Conservation (phyloP, 306 rosid genomes). For the Sophora flavescens region DNA sequence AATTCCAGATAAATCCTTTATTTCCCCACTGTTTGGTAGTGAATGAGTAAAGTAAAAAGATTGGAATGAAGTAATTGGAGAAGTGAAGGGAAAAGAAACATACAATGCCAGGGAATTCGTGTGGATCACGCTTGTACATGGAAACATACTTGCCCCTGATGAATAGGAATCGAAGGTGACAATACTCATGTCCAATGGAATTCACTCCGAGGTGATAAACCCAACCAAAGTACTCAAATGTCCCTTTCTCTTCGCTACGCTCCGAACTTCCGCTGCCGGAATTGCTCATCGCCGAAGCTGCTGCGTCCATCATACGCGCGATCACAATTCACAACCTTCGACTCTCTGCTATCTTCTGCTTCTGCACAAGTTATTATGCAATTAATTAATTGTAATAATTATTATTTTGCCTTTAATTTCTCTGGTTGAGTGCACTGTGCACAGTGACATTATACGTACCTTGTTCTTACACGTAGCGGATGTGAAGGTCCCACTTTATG, state of each 20-base stretch:
- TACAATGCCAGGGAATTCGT: slow-evolving; percentile 76
- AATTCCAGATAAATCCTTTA: no score
- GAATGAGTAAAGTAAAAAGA: no score
- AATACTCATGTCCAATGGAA: slow-evolving; percentile 80
- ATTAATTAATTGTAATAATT: no score
- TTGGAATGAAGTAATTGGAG: not conserved
- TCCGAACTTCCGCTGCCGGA: slow-evolving; percentile 51
- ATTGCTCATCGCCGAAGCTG: slow-evolving; percentile 37
- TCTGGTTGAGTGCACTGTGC: no score
- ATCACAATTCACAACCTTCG: not conserved
- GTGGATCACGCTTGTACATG: slow-evolving; percentile 94
- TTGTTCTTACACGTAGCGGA: no score
- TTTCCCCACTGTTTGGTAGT: no score
- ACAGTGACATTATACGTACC: no score
- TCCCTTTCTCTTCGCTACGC: slow-evolving; percentile 54
- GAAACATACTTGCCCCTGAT: slow-evolving; percentile 74
- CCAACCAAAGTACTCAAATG: slow-evolving; percentile 82
- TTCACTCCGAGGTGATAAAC: slow-evolving; percentile 86
- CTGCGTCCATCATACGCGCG: slow-evolving; percentile 47
- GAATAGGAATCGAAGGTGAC: slow-evolving; percentile 83
- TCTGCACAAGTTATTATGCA: no score
- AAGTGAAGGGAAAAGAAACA: slow-evolving; percentile 9
- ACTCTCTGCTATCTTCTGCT: not conserved
- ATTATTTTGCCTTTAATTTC: no score
- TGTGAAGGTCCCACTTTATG: no score